Evolutionary conservation across 108 stramenopile genomes (phyloP), one percentile per base, ranked within the genome.

Genomic region (Parietichytrium sp.): DNA sequence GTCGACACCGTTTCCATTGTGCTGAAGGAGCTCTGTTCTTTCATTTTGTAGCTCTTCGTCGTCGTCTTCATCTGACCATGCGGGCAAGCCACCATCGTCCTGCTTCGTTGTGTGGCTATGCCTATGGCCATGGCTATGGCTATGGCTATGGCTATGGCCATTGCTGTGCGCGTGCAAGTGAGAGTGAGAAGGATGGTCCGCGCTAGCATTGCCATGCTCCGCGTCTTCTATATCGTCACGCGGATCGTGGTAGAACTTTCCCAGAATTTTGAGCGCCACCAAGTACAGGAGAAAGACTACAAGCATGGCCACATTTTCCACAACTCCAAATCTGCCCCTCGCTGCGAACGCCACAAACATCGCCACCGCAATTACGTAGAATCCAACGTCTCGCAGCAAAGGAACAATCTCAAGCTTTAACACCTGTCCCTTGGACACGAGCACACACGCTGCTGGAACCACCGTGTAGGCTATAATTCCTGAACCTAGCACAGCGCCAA

Each of bases 401-500:
- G 61, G 61, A 2, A 72, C 61, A 7, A 42, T 42, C 42, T 72
- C 61, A 16, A 72, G 33, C 23, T 20, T 33, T 42, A 72, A 42
- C 1, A 72, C 61, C 61, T 72, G 61, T n/a, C 61, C 61, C 42
- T 72, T 72, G 61, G 38, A 45, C 29, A 72, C 61, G 6, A 72
- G 61, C 10, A 72, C 61, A 25, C 61, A 72, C 16, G 61, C 61
- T 6, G 61, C 61, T 10, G 61, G 61, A 7, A 72, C 45, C 8
- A 72, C 61, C 2, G 61, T 72, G 42, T 72, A 72, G 15, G 61
- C 61, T 1, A 72, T 72, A 42, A 72, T 72, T n/a, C 61, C 61
- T 7, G 61, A 72, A 6, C 61, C 61, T n/a, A 72, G 61, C 29
- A 72, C 61, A n/a, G 61, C 61, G 61, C 61, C 45, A 33, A 72